Evolutionary conservation across 1,284 basidiomycete species (phyloP).

Genomic region (Pseudozyma sp.): DNA sequence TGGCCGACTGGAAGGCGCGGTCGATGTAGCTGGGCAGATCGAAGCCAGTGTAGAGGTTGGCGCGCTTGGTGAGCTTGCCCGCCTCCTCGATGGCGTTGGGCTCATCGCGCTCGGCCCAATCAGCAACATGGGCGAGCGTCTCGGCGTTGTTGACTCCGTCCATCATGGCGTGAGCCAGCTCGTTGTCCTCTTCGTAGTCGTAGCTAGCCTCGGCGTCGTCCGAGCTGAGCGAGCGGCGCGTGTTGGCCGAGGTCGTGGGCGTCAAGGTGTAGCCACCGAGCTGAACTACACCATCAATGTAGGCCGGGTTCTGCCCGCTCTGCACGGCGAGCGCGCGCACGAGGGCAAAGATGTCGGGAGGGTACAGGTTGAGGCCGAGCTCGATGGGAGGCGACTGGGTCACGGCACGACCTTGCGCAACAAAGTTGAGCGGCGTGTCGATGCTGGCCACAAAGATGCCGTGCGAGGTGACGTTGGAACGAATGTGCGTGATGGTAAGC

Average conservation of each 20-base stretch:
- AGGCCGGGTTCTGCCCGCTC: conserved; percentile 75
- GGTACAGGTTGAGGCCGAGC: conserved; percentile 79
- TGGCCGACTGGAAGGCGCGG: conserved; percentile 76
- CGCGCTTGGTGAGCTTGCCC: conserved; percentile 71
- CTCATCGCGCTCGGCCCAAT: conserved; percentile 48
- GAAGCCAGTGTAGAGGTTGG: conserved; percentile 73
- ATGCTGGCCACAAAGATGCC: conserved; percentile 79
- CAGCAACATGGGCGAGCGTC: conserved; percentile 56
- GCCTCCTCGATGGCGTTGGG: conserved; percentile 27
- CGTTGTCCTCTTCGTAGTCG: conserved; percentile 54
- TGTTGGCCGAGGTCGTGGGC: conserved; percentile 61
- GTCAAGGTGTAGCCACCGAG: conserved; percentile 79
- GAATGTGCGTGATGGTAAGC: conserved; percentile 76
- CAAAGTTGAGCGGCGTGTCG: conserved; percentile 74
- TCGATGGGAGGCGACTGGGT: conserved; percentile 76
- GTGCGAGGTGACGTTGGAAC: conserved; percentile 76
- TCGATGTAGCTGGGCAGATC: conserved; percentile 77
- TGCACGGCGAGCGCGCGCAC: conserved; percentile 77
- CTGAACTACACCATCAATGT: conserved; percentile 77
- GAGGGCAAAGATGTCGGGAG: conserved; percentile 78
- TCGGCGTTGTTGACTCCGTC: conserved; percentile 67
- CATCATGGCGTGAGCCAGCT: conserved; percentile 53
- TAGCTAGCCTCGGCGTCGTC: conserved; percentile 26
- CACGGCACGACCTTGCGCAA: conserved; percentile 73
- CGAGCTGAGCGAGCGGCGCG: conserved; percentile 34